Evolutionary conservation across 768 basidiomycete genomes (phyloP).

Genomic region (Psilocybe azurescens): DNA sequence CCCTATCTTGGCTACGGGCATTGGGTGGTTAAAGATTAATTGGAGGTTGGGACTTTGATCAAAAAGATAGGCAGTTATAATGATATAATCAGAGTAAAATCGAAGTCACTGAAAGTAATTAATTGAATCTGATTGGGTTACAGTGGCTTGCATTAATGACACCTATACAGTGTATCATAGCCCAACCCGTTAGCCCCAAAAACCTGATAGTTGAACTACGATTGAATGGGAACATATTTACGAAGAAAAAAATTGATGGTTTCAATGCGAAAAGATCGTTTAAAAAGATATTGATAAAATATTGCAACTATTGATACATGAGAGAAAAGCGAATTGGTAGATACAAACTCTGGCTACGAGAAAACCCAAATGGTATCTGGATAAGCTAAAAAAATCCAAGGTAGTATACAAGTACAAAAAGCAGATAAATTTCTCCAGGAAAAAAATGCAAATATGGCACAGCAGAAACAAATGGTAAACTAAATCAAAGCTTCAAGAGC

Average conservation of each 20-base stretch:
- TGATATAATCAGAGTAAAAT: too few species aligned
- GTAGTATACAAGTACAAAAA: not conserved
- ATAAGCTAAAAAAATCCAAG: not conserved
- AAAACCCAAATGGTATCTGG: not conserved
- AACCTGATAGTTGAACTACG: too few species aligned
- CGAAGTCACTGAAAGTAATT: too few species aligned
- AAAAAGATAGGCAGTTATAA: too few species aligned
- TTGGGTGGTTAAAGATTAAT: not conserved
- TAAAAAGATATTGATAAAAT: not conserved
- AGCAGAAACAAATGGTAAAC: conserved; percentile 9
- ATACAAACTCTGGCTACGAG: conserved; percentile 12
- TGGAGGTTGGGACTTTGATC: not conserved
- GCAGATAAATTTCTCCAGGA: not conserved
- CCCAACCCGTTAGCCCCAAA: too few species aligned
- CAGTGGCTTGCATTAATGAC: too few species aligned
- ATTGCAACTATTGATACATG: conserved; percentile 17
- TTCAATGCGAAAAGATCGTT: not conserved
- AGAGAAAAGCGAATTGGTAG: conserved; percentile 1
- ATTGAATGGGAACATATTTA: too few species aligned
- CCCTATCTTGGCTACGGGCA: conserved; percentile 29
- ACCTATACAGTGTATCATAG: too few species aligned
- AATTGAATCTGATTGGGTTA: too few species aligned
- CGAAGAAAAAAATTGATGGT: too few species aligned
- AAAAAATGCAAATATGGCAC: not conserved
- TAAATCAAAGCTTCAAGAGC: conserved; percentile 33